Base-by-base conservation (phyloP, 2,329 filamentous ascomycete species). In the Furcasterigmium furcatum region DNA sequence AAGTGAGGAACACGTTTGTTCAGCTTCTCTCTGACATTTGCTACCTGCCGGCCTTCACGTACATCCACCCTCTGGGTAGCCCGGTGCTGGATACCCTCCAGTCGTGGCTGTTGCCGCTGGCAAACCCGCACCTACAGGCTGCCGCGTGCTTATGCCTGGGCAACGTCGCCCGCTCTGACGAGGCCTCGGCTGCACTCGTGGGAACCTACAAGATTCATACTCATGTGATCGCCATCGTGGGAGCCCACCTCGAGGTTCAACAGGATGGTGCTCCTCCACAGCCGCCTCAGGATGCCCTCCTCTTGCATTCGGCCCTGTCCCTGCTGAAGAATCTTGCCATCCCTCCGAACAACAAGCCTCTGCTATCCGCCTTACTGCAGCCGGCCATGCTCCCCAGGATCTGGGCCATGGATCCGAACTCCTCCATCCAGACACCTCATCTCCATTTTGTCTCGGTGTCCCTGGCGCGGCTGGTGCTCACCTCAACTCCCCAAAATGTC, bases 271-370 rank as follows among this genome's bases (percentile, higher is more conserved):
- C 12, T 9, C 39, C 25, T 7, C 29, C 41, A 13, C 41, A 43
- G 13, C 29, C 29, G 20, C 50, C 49, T 5, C 59, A 54, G 8
- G 70, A 76, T 49, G 59, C 71, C 1, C 77, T 82, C 49, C 72
- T 82, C 14, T 66, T 81, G 1, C 80, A 84, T 55, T 71, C 79
- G 2, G 65, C 70, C 3, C 66, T 85, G 16, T 76, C 79, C 8
- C 83, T 84, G 55, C 72, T 84, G 48, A 84, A 83, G 60, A 85
- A 85, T 58, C 73, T 85, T 9, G 77, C 81, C 21, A 79, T 85
- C 42, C 78, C 80, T 0, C 46, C 62, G 0, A 57, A 60, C 21
- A 85, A 85, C 62, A 84, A 82, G 58, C 50, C 67, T 3, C 40
- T 63, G 0, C 66, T 85, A 2, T 58, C 64, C 4, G 61, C 62